Evolutionary conservation across 2,329 filamentous ascomycete genomes (phyloP).

Genomic region (Zymoseptoria tritici): DNA sequence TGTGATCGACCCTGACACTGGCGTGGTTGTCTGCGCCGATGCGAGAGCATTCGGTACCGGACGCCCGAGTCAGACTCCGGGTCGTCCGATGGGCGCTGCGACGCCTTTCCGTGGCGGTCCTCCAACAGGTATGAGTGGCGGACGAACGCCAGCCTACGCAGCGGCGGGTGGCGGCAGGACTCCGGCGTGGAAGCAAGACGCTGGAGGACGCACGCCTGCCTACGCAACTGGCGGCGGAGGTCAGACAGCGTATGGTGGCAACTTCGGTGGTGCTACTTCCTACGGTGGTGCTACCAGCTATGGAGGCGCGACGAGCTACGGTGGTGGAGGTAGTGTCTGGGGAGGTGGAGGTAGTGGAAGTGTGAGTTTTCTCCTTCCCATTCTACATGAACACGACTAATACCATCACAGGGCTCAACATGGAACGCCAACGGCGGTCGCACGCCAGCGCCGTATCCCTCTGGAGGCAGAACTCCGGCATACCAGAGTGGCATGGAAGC

Average conservation of each 20-base stretch:
- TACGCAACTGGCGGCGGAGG: conserved; percentile 36
- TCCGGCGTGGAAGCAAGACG: conserved; percentile 52
- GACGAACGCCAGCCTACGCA: conserved; percentile 57
- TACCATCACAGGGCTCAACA: conserved; percentile 25
- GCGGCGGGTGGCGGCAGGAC: conserved; percentile 45
- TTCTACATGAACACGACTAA: background rate
- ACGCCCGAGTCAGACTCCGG: conserved; percentile 8
- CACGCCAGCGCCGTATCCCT: conserved; percentile 46
- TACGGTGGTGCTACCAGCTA: conserved; percentile 59
- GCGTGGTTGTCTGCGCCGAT: conserved; percentile 65
- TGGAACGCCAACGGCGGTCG: conserved; percentile 32
- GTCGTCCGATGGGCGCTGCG: conserved; percentile 44
- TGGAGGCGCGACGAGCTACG: conserved; percentile 43
- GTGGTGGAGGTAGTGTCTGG: conserved; percentile 38
- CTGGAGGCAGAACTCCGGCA: conserved; percentile 69
- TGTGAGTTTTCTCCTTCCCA: conserved; percentile 12
- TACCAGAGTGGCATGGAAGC: conserved; percentile 58
- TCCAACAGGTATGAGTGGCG: conserved; percentile 51
- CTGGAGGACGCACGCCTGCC: conserved; percentile 41
- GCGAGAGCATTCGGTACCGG: conserved; percentile 19
- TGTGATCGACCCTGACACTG: conserved; percentile 74
- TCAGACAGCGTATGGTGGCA: conserved; percentile 44
- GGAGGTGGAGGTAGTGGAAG: conserved; percentile 15
- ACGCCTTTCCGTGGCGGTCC: conserved; percentile 55
- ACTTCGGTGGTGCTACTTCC: conserved; percentile 34